Base-by-base conservation (phyloP, 176 grass and related monocot species). In the Avena insularis region DNA sequence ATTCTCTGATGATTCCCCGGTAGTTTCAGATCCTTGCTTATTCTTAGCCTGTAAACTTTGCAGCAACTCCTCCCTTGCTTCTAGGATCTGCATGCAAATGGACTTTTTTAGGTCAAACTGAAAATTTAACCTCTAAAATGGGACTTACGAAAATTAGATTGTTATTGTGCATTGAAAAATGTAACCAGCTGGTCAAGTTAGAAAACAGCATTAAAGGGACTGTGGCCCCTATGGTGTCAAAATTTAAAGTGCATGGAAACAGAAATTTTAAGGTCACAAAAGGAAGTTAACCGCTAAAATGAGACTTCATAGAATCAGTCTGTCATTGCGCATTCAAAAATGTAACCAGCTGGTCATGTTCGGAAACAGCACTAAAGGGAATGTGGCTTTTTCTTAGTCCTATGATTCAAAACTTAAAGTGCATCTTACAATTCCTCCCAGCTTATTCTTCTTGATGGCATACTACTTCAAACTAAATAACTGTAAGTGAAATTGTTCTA, bases 21-120 rank as follows among this genome's bases (percentile, higher is more conserved):
- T 66, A 78, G 57, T 69, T 31, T 83, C 83, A 71, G 91, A 88
- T 78, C 10, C 79, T 51, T 20, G 46, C n/a, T 86, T 93, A 60
- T 66, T 87, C 35, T 71, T 77, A 77, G 27, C 40, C 35, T 89
- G 89, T 81, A 89, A 75, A 81, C 80, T 92, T 79, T 81, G 89
- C 50, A 95, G 53, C 53, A 93, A 35, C 21, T 72, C 88, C 55
- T 86, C 82, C 77, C 93, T 88, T 67, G 91, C 91, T 87, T 95
- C 82, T 69, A 93, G 25, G 50, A 93, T 91, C 94, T 95, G 67
- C 15, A 33, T 3, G 9, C 14, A 20, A 60, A 51, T 23, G 62
- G 25, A 67, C 6, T 43, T 8, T 43, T 43, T 5, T 43, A 43
- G 40, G 40, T 43, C 40, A 43, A 6, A 40, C 6, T 7, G 6